Evolutionary conservation across 495 filamentous ascomycete genomes (phyloP).

Genomic region (Terfezia boudieri): DNA sequence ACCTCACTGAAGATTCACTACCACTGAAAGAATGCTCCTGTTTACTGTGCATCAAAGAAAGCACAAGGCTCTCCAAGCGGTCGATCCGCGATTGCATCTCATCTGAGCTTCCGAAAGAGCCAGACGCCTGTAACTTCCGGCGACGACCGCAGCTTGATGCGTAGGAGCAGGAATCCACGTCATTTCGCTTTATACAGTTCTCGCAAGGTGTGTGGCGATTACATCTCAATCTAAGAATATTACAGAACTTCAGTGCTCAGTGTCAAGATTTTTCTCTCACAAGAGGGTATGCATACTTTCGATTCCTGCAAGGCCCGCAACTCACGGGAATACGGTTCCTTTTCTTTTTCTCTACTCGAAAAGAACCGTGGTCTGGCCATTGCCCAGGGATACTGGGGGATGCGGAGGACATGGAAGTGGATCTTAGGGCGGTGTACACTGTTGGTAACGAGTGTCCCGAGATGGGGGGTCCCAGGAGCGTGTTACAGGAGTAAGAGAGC

Average conservation of each 20-base stretch:
- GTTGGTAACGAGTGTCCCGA: too few species aligned
- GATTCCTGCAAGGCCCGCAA: conserved; percentile 76
- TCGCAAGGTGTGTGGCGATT: conserved; percentile 82
- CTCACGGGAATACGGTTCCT: conserved; percentile 87
- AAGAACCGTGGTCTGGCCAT: not conserved
- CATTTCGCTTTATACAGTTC: conserved; percentile 79
- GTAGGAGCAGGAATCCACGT: conserved; percentile 71
- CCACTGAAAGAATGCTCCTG: conserved; percentile 23
- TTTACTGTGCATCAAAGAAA: conserved; percentile 60
- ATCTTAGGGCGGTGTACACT: not conserved
- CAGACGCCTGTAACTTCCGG: conserved; percentile 40
- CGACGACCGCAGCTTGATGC: conserved; percentile 55
- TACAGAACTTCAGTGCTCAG: not conserved
- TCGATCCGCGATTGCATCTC: conserved; percentile 99
- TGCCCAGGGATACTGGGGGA: not conserved
- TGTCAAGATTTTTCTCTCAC: not conserved
- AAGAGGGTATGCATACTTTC: conserved; percentile 48
- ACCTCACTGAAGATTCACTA: conserved; percentile 12
- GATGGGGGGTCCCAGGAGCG: too few species aligned
- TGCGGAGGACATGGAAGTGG: not conserved
- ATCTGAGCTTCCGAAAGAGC: conserved; percentile 46
- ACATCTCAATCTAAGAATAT: conserved; percentile 52
- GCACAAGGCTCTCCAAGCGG: conserved; percentile 77
- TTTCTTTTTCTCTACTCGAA: conserved; percentile 24
- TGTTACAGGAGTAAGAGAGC: too few species aligned